Evolutionary conservation across 345 rosid species (phyloP).

Genomic region (Raphanus raphanistrum): DNA sequence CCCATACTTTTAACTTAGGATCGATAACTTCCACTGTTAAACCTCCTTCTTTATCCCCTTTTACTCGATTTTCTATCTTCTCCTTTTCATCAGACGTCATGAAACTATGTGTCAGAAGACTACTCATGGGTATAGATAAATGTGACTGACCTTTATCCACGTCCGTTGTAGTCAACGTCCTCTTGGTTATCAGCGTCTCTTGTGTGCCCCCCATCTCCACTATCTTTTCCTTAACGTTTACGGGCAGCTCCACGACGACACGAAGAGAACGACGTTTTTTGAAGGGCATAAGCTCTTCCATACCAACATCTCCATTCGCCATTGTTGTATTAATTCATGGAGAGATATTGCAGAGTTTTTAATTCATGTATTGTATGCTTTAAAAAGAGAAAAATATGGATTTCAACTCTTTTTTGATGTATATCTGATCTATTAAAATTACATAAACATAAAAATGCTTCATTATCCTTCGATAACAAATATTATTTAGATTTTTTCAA

Average conservation of each 20-base stretch:
- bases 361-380: not conserved
- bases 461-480: too few species aligned
- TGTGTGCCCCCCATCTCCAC: slow-evolving; percentile 6
- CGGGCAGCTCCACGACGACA: not conserved
- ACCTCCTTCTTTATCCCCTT: slow-evolving; percentile 15
- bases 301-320: not conserved
- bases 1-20: not conserved
- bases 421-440: not conserved
- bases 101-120: not conserved
- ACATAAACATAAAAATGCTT: too few species aligned
- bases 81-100: slow-evolving; percentile 3
- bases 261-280: slow-evolving; percentile 8
- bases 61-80: not conserved
- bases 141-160: slow-evolving; percentile 1
- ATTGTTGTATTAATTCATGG: not conserved
- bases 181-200: not conserved
- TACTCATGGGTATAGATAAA: not conserved
- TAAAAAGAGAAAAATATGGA: not conserved
- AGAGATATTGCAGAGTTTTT: not conserved
- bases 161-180: not conserved
- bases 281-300: not conserved
- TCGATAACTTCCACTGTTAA: slow-evolving; percentile 18
- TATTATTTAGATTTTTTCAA: too few species aligned
- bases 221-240: not conserved
- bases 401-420: not conserved